Conservation (phyloP, 1,284 basidiomycete species). For the Taiwanofungus camphoratus region DNA sequence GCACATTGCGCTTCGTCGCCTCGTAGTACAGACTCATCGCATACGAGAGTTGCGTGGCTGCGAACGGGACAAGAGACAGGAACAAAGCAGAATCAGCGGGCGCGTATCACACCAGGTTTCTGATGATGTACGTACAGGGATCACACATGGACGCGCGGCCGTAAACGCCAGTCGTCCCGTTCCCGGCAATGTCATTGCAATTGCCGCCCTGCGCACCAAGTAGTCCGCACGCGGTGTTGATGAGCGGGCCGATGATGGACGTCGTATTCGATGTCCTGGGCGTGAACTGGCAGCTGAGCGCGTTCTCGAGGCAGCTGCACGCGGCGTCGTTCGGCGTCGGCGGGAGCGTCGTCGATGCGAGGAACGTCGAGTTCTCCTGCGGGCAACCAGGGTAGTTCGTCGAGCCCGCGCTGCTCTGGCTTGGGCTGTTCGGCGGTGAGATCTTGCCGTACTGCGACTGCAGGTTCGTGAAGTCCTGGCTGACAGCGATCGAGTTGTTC, state of each 20-base stretch:
- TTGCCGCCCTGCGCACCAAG: slow-evolving; percentile 55
- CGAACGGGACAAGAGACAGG: slow-evolving; percentile 8
- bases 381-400: slow-evolving; percentile 65
- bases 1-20: slow-evolving; percentile 47
- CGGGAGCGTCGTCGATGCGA: slow-evolving; percentile 69
- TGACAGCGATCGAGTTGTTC: slow-evolving; percentile 58
- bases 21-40: slow-evolving; percentile 82
- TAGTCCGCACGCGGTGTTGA: slow-evolving; percentile 66
- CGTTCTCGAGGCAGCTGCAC: slow-evolving; percentile 71
- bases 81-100: too few species aligned
- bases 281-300: slow-evolving; percentile 69
- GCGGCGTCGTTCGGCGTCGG: slow-evolving; percentile 77
- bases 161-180: slow-evolving; percentile 73
- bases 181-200: slow-evolving; percentile 67
- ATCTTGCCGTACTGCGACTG: slow-evolving; percentile 54
- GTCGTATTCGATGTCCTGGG: slow-evolving; percentile 58
- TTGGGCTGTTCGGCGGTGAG: slow-evolving; percentile 61
- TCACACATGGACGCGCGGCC: slow-evolving; percentile 73
- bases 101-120: too few species aligned
- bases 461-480: slow-evolving; percentile 67
- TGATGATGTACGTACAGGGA: slow-evolving; percentile 45
- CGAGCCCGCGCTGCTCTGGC: slow-evolving; percentile 45
- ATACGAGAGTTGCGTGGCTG: slow-evolving; percentile 76
- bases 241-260: slow-evolving; percentile 61
- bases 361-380: slow-evolving; percentile 47